Base-by-base conservation (phyloP, 495 filamentous ascomycete species). In the Hypoxylon subgilvum region DNA sequence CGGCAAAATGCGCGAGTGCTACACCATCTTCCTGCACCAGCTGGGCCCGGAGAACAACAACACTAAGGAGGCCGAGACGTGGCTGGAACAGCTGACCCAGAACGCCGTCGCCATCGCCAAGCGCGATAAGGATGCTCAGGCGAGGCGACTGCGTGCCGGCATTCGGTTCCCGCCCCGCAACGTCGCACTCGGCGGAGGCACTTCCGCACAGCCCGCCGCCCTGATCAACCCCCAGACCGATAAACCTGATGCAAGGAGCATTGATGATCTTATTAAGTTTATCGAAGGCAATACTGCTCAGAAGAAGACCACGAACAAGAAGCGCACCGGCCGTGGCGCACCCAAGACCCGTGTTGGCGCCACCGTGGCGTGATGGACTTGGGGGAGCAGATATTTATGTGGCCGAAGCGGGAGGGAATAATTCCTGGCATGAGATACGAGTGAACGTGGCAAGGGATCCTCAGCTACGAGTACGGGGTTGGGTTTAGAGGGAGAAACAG, bases 71-170 rank as follows among this genome's bases (percentile, higher is more conserved):
- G 89, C 88, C 14, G 88, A 91, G 76, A 88, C 82, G 50, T 97
- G 94, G 95, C 83, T 97, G n/a, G 90, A 93, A 69, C 91, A 96
- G 75, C 83, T 99, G 35, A 96, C 92, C 0, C 87, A 90, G 69
- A 96, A 93, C 61, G 95, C 95, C 32, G 95, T 99, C 35, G 88
- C 85, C 21, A 88, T 96, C 43, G 91, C 90, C 7, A 96, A 91
- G 77, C 90, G 96, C 59, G 87, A 89, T 40, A 96, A 96, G 75
- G 89, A 93, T 52, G 79, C 88, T 38, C 85, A 91, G 72, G 84
- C 86, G 32, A 84, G 87, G 46, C 81, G 86, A 23, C 76, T 88
- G 22, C 84, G 88, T 34, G 70, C 69, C 10, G 76, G 76, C 16
- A 75, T 80, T 49, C 61, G 66, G 14, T 74, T 79, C 52, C 67